phyloP scores from a whole-genome alignment of 495 filamentous ascomycete species.

The Daldinia loculata region DNA sequence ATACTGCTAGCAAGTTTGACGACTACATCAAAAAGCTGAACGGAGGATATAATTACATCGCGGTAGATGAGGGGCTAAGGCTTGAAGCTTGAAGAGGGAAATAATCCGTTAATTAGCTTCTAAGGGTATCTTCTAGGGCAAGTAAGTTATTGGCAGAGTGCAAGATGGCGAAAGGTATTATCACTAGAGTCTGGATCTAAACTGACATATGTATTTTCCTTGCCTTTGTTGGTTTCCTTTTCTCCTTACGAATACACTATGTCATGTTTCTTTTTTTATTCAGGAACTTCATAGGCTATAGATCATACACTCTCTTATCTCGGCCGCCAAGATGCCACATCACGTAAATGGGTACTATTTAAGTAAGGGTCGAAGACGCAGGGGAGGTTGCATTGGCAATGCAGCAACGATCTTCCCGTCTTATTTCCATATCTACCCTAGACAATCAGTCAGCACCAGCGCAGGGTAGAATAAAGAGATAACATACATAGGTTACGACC shows the following conservation, averaged over 20 bases:
- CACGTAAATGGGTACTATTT: neutral
- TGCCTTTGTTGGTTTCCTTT: neutral
- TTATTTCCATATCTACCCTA: neutral
- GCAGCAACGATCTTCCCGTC: neutral
- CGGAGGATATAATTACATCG: neutral
- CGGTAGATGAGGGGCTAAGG: neutral
- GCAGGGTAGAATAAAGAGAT: neutral
- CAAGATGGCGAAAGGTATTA: neutral
- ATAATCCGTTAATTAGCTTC: neutral
- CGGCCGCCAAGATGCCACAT: neutral
- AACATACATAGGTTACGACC: neutral
- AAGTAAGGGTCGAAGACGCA: neutral
- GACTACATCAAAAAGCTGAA: constrained; percentile 23
- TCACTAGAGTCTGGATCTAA: neutral
- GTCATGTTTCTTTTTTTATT: no score
- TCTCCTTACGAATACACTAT: no score
- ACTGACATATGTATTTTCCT: neutral
- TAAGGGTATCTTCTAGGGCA: neutral
- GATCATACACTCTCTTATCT: neutral
- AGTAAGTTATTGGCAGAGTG: neutral
- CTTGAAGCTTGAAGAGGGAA: neutral
- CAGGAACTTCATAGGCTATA: neutral
- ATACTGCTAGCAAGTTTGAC: constrained; percentile 28
- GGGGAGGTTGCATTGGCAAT: neutral
- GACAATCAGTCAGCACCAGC: neutral